Conservation (phyloP, 2,329 filamentous ascomycete species). For the Basipetospora chlamydospora region DNA sequence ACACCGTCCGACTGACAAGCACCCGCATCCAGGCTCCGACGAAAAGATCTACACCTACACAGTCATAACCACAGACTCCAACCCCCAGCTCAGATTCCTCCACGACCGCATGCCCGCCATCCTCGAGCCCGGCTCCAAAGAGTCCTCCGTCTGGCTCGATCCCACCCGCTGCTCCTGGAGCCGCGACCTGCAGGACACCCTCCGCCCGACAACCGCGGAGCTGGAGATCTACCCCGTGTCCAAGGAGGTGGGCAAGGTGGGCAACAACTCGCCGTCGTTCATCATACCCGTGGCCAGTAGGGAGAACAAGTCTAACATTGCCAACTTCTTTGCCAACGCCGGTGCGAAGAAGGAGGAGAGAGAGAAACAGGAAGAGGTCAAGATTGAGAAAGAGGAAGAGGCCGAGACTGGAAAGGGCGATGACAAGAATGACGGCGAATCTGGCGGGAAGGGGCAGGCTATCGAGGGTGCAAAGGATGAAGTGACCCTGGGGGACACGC, state of each 20-base stretch:
- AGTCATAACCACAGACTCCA: conserved; percentile 82
- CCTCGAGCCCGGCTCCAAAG: conserved; percentile 59
- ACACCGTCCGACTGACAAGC: too few relatives aligned
- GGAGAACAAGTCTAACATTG: conserved; percentile 86
- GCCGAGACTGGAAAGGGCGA: too few relatives aligned
- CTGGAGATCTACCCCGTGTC: conserved; percentile 76
- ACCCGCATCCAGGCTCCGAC: conserved; percentile 30
- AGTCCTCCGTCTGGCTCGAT: conserved; percentile 64
- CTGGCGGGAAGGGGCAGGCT: too few relatives aligned
- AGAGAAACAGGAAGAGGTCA: neutral
- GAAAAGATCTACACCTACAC: conserved; percentile 78
- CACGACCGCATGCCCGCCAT: conserved; percentile 96
- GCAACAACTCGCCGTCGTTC: conserved; percentile 75
- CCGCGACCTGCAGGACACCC: conserved; percentile 57
- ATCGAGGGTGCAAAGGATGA: too few relatives aligned
- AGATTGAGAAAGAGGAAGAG: neutral
- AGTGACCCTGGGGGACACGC: too few relatives aligned
- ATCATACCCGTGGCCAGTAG: conserved; percentile 69
- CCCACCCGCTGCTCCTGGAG: conserved; percentile 59
- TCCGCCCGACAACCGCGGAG: conserved; percentile 67
- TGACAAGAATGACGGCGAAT: too few relatives aligned
- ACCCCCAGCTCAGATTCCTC: conserved; percentile 67
- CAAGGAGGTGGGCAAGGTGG: conserved; percentile 86
- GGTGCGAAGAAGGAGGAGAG: conserved; percentile 5
- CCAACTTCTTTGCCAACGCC: conserved; percentile 70